A percentile compares a stretch with the other conserved stretches of the same genome.
Evolutionary conservation across 768 basidiomycete species (phyloP).

Genomic region (Clavaria fumosa): DNA sequence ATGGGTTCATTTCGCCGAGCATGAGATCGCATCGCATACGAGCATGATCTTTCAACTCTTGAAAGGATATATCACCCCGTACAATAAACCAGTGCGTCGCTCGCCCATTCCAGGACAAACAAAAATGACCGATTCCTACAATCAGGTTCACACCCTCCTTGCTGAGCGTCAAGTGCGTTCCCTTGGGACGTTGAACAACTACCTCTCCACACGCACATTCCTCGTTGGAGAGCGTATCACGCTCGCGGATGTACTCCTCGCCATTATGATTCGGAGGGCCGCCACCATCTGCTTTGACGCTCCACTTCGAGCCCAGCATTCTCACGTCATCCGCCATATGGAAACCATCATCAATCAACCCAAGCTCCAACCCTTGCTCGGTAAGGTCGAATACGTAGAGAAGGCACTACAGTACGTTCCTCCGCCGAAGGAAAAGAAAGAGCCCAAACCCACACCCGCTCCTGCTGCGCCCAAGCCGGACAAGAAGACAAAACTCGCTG

Average conservation of each 20-base stretch:
- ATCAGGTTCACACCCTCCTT: conserved; percentile 41
- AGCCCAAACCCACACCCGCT: conserved; percentile 37
- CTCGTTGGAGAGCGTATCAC: conserved; percentile 91
- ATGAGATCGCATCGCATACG: conserved; percentile 35
- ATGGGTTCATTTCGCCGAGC: conserved; percentile 66
- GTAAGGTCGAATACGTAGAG: conserved; percentile 43
- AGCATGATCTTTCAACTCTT: conserved; percentile 28
- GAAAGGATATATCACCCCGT: conserved; percentile 36
- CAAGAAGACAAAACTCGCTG: conserved; percentile 42
- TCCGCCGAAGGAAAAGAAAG: conserved; percentile 69
- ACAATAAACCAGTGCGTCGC: conserved; percentile 64
- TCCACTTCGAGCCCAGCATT: conserved; percentile 43
- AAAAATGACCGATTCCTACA: neutral
- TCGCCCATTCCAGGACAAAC: neutral
- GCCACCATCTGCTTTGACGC: conserved; percentile 50
- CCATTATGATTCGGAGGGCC: conserved; percentile 38
- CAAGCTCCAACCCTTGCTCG: conserved; percentile 51
- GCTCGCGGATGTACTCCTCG: conserved; percentile 72
- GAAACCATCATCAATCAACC: conserved; percentile 85
- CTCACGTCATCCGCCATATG: conserved; percentile 69
- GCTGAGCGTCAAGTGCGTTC: conserved; percentile 39
- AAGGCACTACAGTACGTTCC: conserved; percentile 57
- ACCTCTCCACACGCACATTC: conserved; percentile 72
- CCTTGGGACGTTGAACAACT: conserved; percentile 53
- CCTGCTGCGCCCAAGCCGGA: conserved; percentile 23